Evolutionary conservation across 768 basidiomycete species (phyloP).

Genomic region (Kwoniella botswanensis): DNA sequence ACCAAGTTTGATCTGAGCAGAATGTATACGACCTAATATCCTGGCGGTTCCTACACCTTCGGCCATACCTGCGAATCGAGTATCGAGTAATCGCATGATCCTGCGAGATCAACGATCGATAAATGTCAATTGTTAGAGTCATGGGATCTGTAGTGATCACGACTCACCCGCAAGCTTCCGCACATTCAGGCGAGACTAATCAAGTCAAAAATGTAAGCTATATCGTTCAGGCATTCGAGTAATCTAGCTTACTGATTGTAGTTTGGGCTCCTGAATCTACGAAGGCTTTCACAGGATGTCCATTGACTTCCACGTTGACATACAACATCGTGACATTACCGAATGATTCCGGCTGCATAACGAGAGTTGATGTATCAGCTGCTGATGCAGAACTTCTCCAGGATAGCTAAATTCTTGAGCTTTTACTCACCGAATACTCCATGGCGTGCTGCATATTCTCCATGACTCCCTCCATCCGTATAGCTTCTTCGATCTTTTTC

Average conservation of each 20-base stretch:
- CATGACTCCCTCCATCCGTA: constrained; percentile 81
- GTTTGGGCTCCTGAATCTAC: constrained; percentile 97
- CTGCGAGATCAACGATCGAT: constrained; percentile 58
- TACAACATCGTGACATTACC: constrained; percentile 96
- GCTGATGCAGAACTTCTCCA: background rate
- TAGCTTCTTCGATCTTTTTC: constrained; percentile 88
- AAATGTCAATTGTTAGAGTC: background rate
- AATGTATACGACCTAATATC: constrained; percentile 92
- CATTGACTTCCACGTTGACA: constrained; percentile 91
- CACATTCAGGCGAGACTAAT: constrained; percentile 86
- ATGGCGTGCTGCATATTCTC: constrained; percentile 94
- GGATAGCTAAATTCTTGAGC: background rate
- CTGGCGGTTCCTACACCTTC: constrained; percentile 91
- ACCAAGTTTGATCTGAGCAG: constrained; percentile 84
- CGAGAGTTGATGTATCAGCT: constrained; percentile 3
- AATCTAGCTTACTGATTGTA: constrained; percentile 78
- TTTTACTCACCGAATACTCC: constrained; percentile 66
- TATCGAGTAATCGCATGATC: constrained; percentile 91
- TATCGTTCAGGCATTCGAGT: no score
- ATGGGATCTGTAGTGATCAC: no score
- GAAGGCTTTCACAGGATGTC: constrained; percentile 87
- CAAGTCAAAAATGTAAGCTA: background rate
- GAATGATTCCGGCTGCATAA: constrained; percentile 75
- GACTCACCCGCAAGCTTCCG: constrained; percentile 83
- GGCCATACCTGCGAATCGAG: constrained; percentile 84